Conservation (phyloP, 768 basidiomycete genomes). For the Leccinum longicurvipes region DNA sequence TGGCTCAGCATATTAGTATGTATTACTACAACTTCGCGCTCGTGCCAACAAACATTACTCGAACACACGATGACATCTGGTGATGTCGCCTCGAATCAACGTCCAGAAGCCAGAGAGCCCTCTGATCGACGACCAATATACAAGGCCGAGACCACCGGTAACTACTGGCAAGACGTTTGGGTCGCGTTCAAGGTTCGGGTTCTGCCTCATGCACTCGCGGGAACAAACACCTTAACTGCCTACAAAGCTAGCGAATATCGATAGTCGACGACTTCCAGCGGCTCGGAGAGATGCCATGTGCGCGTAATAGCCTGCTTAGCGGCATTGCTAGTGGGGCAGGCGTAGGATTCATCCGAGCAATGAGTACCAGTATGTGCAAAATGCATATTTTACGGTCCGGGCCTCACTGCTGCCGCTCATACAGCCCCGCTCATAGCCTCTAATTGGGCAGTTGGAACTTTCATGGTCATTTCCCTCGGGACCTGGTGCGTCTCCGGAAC, state of each 20-base stretch:
- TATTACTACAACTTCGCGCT: too few relatives aligned
- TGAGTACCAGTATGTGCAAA: constrained; percentile 54
- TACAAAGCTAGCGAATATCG: constrained; percentile 45
- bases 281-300: constrained; percentile 72
- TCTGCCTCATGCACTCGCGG: not conserved
- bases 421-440: constrained; percentile 60
- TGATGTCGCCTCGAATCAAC: constrained; percentile 1
- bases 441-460: constrained; percentile 79
- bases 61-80: constrained; percentile 9
- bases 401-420: constrained; percentile 4
- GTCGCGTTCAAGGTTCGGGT: constrained; percentile 30
- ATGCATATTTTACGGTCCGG: not conserved
- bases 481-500: constrained; percentile 54
- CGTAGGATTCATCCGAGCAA: constrained; percentile 68
- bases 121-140: constrained; percentile 23
- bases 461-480: constrained; percentile 60
- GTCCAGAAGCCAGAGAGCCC: constrained; percentile 1
- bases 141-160: constrained; percentile 30
- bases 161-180: constrained; percentile 32
- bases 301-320: constrained; percentile 66
- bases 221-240: constrained; percentile 10
- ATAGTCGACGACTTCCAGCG: constrained; percentile 51
- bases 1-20: too few relatives aligned
- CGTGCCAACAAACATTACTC: too few relatives aligned
- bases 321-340: constrained; percentile 81